Percentiles rank a stretch among this genome's conserved stretches.
Conservation (phyloP, 148 eudicot species). For the Vaccinium darrowii region DNA sequence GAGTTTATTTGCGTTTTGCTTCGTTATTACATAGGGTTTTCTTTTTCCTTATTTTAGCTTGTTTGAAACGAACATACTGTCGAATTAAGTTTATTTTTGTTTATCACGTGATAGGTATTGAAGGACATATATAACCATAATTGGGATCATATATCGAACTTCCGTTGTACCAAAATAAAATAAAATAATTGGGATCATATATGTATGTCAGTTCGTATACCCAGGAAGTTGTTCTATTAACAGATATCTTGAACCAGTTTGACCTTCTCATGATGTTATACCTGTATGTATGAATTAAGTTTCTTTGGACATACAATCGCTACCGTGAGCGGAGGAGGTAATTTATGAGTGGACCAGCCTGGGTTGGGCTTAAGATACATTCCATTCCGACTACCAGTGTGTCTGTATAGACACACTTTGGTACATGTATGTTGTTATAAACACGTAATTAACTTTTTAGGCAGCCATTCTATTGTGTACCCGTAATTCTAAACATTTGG, state of each 20-base stretch:
- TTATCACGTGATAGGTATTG: background rate
- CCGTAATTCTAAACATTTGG: background rate
- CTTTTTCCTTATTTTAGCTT: background rate
- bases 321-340: background rate
- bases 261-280: background rate
- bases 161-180: too few relatives aligned
- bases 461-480: background rate
- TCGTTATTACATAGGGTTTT: background rate
- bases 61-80: background rate
- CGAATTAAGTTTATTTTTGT: background rate
- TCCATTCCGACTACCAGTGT: background rate
- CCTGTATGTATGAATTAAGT: background rate
- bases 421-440: background rate
- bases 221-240: background rate
- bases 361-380: background rate
- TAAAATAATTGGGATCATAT: background rate
- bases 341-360: background rate
- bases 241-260: background rate
- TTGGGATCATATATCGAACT: background rate
- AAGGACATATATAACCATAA: background rate
- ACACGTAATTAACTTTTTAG: background rate
- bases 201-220: background rate
- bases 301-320: background rate
- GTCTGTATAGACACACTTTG: background rate
- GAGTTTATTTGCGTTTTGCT: background rate